Percentiles rank a stretch among this genome's conserved stretches.
Evolutionary conservation across 768 basidiomycete species (phyloP).

Genomic region (Mycena indigotica): DNA sequence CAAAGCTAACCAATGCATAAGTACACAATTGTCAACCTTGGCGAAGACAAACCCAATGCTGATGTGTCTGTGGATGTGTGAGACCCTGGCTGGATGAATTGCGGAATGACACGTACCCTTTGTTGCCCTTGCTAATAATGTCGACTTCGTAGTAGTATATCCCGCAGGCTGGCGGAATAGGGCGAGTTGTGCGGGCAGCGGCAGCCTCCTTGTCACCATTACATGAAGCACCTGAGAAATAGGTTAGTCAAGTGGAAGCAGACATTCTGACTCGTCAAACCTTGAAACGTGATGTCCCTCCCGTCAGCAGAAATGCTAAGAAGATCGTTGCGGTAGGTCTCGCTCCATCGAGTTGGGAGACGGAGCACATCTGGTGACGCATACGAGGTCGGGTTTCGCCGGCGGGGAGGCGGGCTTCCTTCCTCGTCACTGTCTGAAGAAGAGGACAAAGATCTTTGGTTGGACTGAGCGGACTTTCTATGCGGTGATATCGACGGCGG

Average conservation of each 20-base stretch:
- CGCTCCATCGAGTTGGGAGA: slow-evolving; percentile 80
- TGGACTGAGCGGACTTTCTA: slow-evolving; percentile 36
- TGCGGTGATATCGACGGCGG: slow-evolving; percentile 39
- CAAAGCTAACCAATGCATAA: slow-evolving; percentile 53
- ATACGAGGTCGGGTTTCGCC: slow-evolving; percentile 36
- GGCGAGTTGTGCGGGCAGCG: slow-evolving; percentile 72
- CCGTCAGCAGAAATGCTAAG: slow-evolving; percentile 72
- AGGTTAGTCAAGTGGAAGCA: slow-evolving; percentile 9
- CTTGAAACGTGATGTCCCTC: slow-evolving; percentile 71
- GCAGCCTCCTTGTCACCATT: slow-evolving; percentile 82
- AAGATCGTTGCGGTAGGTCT: slow-evolving; percentile 59
- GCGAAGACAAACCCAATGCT: slow-evolving; percentile 67
- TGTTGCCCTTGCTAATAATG: slow-evolving; percentile 76
- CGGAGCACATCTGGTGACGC: slow-evolving; percentile 48
- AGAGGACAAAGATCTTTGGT: slow-evolving; percentile 39
- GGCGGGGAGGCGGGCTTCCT: slow-evolving; percentile 52
- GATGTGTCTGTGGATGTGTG: slow-evolving; percentile 56
- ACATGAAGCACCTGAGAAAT: slow-evolving; percentile 47
- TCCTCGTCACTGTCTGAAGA: slow-evolving; percentile 71
- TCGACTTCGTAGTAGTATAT: slow-evolving; percentile 95
- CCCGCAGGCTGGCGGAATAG: slow-evolving; percentile 84
- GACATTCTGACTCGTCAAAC: slow-evolving; percentile 35
- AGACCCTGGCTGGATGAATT: slow-evolving; percentile 14
- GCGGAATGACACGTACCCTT: slow-evolving; percentile 57
- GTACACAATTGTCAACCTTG: not conserved